These are phyloP conservation scores for Taphrina pruni DNA, from an alignment of 1,139 yeast species.

Conservation along the genomic window DNA sequence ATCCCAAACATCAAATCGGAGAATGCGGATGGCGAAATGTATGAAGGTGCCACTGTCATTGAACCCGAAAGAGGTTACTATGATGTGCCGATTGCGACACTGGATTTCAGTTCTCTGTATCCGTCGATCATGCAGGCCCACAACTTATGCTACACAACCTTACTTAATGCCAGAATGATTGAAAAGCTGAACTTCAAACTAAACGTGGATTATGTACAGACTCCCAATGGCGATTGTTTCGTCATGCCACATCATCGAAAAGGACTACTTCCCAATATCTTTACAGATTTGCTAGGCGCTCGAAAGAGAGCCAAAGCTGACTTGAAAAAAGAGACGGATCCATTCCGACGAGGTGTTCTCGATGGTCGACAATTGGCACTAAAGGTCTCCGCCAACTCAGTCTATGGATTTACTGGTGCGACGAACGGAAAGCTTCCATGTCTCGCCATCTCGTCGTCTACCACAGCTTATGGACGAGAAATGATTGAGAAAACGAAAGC, in stretches of 20 bases:
- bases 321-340: conserved; percentile 89
- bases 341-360: conserved; percentile 87
- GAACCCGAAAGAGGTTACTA: conserved; percentile 96
- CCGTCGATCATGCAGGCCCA: conserved; percentile 99
- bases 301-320: conserved; percentile 92
- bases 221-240: conserved; percentile 90
- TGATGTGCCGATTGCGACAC: conserved; percentile 94
- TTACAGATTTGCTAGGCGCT: conserved; percentile 85
- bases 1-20: conserved; percentile 92
- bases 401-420: conserved; percentile 99
- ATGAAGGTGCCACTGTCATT: conserved; percentile 98
- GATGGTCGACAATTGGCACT: conserved; percentile 97
- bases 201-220: conserved; percentile 76
- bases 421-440: conserved; percentile 97
- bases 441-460: conserved; percentile 92
- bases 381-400: conserved; percentile 96
- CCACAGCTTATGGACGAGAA: conserved; percentile 92
- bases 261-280: conserved; percentile 89
- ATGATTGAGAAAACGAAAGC: conserved; percentile 93
- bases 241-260: conserved; percentile 73
- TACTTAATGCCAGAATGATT: conserved; percentile 72
- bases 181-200: conserved; percentile 67
- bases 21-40: conserved; percentile 76
- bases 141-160: conserved; percentile 91
- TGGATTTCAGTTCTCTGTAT: conserved; percentile 96